Evolutionary conservation across 2,329 filamentous ascomycete species (phyloP), one percentile per base, ranked within the genome.

Genomic region (Meredithiella fracta): DNA sequence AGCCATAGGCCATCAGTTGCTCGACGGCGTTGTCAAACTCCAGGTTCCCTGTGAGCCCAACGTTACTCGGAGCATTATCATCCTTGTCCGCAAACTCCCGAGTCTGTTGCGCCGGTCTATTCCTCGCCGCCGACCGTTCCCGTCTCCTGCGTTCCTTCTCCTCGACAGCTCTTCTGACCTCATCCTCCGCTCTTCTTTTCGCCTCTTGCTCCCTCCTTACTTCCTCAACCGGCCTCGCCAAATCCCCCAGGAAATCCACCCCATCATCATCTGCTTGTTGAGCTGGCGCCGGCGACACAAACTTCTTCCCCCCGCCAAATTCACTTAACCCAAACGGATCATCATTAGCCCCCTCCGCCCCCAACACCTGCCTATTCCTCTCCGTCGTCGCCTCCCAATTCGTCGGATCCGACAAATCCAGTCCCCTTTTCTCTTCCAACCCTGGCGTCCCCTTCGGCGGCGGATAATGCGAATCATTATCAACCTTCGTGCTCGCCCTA

Each of bases 1-100:
- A 98, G 0, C 92, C 92, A 79, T 97, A 97, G 62, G 96, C 91
- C 2, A 96, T 81, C 25, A 98, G 72, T 66, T 97, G 88, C 8
- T 86, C 87, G 25, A 97, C 79, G 8, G 89, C 86, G 61, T 78
- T 80, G 64, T 95, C 88, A 58, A 84, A 82, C 1, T 53, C 57
- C 15, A 50, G 53, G 40, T 56, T 59, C 3, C 57, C 57, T 2
- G 53, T 56, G 3, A 11, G 15, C 22, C 44, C 44, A 17, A 26
- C 23, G 14, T n/a, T 23, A n/a, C 25, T 42, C 11, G 40, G 40
- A 1, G 69, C 61, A 59, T 72, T 67, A 55, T 58, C 40, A 54
- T 63, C 64, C 15, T 65, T 65, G 31, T 74, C 73, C 0, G 68
- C 70, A 31, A 69, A 69, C 53, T 80, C 77, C 17, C 29, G 14